A percentile compares a stretch with the other conserved stretches of the same genome.
These are phyloP conservation scores for Isatis tinctoria DNA, from an alignment of 345 rosid species.

Conservation along the genomic window DNA sequence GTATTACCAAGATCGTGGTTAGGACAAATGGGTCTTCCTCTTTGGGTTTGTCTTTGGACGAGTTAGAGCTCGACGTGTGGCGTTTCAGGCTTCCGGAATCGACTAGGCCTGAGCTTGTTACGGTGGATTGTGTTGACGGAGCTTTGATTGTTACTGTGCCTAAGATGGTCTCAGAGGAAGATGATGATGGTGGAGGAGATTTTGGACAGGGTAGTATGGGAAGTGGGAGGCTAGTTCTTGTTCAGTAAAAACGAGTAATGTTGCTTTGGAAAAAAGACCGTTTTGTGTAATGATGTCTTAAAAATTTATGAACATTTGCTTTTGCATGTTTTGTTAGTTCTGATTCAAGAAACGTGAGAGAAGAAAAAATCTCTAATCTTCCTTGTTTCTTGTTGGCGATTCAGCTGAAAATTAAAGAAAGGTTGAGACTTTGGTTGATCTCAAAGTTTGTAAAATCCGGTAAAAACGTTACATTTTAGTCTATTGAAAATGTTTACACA, in stretches of 20 bases:
- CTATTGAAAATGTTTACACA: too few relatives aligned
- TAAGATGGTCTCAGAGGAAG: constrained; percentile 50
- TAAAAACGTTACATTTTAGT: too few relatives aligned
- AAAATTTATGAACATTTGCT: neutral
- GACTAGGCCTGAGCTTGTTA: constrained; percentile 88
- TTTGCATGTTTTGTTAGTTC: neutral
- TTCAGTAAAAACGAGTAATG: constrained; percentile 43
- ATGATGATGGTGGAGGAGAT: constrained; percentile 32
- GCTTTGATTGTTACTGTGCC: constrained; percentile 90
- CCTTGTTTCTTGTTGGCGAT: neutral
- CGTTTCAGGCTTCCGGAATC: constrained; percentile 84
- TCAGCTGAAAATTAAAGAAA: neutral
- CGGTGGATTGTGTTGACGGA: constrained; percentile 65
- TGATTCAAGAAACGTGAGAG: neutral
- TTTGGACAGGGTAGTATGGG: constrained; percentile 81
- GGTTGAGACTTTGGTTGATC: neutral
- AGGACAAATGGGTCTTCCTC: constrained; percentile 59
- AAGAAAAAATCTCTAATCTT: neutral
- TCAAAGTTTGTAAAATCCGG: neutral
- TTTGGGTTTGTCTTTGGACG: constrained; percentile 56
- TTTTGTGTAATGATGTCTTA: constrained; percentile 11
- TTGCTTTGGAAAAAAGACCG: neutral
- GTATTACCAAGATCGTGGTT: constrained; percentile 79
- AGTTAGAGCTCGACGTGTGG: constrained; percentile 92
- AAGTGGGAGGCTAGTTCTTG: constrained; percentile 78